Percentiles rank a stretch among this genome's conserved stretches.
Conservation (phyloP, 2,329 filamentous ascomycete species). For the Zarea fungicola region DNA sequence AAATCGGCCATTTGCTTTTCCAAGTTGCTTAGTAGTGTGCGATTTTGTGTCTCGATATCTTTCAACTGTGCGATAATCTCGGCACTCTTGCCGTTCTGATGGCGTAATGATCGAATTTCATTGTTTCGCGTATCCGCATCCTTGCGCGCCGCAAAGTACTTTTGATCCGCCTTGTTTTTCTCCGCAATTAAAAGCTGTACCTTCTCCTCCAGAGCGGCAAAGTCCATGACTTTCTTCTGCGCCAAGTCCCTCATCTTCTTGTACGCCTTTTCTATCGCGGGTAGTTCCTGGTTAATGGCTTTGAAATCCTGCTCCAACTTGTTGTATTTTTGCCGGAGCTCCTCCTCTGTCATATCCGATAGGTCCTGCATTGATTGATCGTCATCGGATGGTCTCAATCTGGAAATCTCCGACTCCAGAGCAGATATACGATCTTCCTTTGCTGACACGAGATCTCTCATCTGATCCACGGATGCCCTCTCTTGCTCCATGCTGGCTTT, state of each 20-base stretch:
- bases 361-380: slow-evolving; percentile 39
- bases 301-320: slow-evolving; percentile 75
- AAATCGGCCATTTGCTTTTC: slow-evolving; percentile 88
- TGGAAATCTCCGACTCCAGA: slow-evolving; percentile 75
- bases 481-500: slow-evolving; percentile 77
- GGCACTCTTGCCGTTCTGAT: slow-evolving; percentile 82
- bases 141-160: slow-evolving; percentile 95
- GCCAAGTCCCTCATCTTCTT: slow-evolving; percentile 82
- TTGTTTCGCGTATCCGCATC: slow-evolving; percentile 79
- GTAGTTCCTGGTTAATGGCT: slow-evolving; percentile 80
- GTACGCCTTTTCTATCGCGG: slow-evolving; percentile 85
- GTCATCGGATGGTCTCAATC: slow-evolving; percentile 52
- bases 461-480: slow-evolving; percentile 61
- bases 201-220: slow-evolving; percentile 70
- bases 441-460: slow-evolving; percentile 74
- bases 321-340: slow-evolving; percentile 67
- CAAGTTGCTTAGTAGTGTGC: slow-evolving; percentile 71
- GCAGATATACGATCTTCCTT: slow-evolving; percentile 76
- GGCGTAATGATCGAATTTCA: slow-evolving; percentile 72
- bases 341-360: slow-evolving; percentile 59
- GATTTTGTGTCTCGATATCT: slow-evolving; percentile 75
- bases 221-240: slow-evolving; percentile 80
- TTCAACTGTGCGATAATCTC: slow-evolving; percentile 93
- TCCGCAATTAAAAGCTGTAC: slow-evolving; percentile 70
- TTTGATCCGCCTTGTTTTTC: slow-evolving; percentile 95